A percentile compares a stretch with the other conserved stretches of the same genome.
Conservation (phyloP, 2,329 filamentous ascomycete genomes). For the Nothopassalora personata region DNA sequence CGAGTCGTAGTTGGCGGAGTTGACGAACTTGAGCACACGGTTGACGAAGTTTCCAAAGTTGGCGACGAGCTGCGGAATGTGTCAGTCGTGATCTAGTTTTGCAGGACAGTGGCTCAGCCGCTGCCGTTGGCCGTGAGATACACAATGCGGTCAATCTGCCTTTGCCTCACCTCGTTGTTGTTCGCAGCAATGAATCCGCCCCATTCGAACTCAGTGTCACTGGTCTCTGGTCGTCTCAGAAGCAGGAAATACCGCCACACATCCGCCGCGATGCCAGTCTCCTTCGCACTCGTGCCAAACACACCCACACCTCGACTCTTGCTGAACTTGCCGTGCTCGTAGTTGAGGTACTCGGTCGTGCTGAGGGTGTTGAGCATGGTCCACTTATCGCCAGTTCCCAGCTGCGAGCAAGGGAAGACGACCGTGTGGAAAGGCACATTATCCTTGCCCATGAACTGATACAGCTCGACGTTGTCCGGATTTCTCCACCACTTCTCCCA, state of each 20-base stretch:
- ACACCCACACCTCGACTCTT: constrained; percentile 87
- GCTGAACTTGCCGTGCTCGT: constrained; percentile 85
- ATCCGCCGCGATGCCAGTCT: constrained; percentile 76
- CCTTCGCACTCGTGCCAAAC: constrained; percentile 82
- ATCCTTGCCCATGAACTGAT: constrained; percentile 95
- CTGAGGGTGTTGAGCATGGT: constrained; percentile 84
- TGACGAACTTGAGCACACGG: constrained; percentile 61
- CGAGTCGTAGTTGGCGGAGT: constrained; percentile 64
- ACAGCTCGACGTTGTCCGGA: constrained; percentile 78
- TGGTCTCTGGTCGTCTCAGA: constrained; percentile 75
- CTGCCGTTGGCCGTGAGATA: not conserved
- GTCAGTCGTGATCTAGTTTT: not conserved
- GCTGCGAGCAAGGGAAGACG: constrained; percentile 81
- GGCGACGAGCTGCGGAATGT: constrained; percentile 55
- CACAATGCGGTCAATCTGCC: not conserved
- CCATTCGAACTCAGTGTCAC: constrained; percentile 90
- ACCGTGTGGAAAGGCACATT: constrained; percentile 85
- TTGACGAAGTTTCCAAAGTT: constrained; percentile 60
- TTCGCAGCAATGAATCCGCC: constrained; percentile 74
- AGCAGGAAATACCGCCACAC: constrained; percentile 95
- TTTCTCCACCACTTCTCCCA: constrained; percentile 96
- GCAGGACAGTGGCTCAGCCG: not conserved
- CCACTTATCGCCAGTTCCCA: constrained; percentile 81
- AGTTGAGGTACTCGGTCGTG: constrained; percentile 85
- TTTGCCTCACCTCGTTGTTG: constrained; percentile 60